Evolutionary conservation across 495 filamentous ascomycete species (phyloP).

Genomic region (Penicillium taxi): DNA sequence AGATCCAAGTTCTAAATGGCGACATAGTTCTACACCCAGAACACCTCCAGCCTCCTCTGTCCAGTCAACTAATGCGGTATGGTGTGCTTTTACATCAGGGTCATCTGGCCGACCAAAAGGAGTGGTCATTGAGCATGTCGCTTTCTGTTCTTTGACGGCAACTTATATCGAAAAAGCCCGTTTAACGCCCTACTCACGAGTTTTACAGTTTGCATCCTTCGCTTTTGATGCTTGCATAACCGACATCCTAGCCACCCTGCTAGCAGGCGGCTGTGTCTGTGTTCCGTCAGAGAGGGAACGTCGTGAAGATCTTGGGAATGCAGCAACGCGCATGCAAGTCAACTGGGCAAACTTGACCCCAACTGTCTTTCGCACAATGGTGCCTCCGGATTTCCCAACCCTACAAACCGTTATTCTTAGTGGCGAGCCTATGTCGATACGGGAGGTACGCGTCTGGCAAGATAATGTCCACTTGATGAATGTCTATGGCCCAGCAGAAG

Average conservation of each 20-base stretch:
- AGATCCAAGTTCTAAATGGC: too few species aligned
- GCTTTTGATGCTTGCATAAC: constrained; percentile 16
- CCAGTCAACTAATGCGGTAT: constrained; percentile 1
- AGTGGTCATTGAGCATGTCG: constrained; percentile 62
- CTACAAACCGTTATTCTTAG: constrained; percentile 8
- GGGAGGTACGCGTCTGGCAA: constrained; percentile 7
- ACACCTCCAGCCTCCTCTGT: too few species aligned
- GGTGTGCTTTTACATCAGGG: constrained; percentile 62
- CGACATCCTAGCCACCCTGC: constrained; percentile 15
- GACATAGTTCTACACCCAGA: neutral
- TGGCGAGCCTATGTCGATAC: constrained; percentile 8
- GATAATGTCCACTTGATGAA: neutral
- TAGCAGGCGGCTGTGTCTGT: constrained; percentile 19
- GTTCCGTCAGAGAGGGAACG: constrained; percentile 19
- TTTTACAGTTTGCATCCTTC: constrained; percentile 27
- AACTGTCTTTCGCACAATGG: constrained; percentile 25
- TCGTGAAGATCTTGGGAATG: constrained; percentile 11
- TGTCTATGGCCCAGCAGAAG: neutral
- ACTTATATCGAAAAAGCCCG: constrained; percentile 1
- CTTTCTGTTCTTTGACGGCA: constrained; percentile 42
- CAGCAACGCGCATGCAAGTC: constrained; percentile 16
- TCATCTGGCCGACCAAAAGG: constrained; percentile 76
- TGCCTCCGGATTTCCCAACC: constrained; percentile 19
- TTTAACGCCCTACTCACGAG: constrained; percentile 4
- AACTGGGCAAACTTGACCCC: constrained; percentile 29